Conservation (phyloP, 2,329 filamentous ascomycete species). For the Rhinocladiella similis region DNA sequence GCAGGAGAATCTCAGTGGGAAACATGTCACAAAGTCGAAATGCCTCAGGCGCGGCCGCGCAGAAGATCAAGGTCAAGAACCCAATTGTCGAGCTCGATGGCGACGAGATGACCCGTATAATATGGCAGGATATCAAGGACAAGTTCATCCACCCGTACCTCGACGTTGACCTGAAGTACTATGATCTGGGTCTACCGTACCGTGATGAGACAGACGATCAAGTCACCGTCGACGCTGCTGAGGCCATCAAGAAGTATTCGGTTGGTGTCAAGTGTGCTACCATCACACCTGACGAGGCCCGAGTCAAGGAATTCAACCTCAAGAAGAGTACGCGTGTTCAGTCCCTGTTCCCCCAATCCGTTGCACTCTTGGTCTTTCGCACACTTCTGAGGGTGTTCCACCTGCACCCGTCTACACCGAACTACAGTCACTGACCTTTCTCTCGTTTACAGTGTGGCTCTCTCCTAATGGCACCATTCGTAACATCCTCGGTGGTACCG, state of each 20-base stretch:
- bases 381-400: too few relatives aligned
- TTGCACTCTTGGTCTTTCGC: not conserved
- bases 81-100: conserved; percentile 97
- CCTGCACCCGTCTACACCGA: not conserved
- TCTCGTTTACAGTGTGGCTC: conserved; percentile 74
- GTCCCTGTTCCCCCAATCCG: conserved; percentile 1
- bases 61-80: conserved; percentile 99
- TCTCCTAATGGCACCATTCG: conserved; percentile 89
- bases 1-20: conserved; percentile 13
- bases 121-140: conserved; percentile 99
- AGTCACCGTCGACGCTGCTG: conserved; percentile 91
- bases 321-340: conserved; percentile 77
- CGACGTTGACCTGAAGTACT: conserved; percentile 98
- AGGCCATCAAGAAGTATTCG: conserved; percentile 98
- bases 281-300: conserved; percentile 95
- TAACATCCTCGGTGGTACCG: conserved; percentile 80
- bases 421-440: conserved; percentile 18
- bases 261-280: conserved; percentile 99
- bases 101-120: conserved; percentile 94
- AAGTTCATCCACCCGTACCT: conserved; percentile 70
- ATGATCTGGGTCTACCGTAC: conserved; percentile 89
- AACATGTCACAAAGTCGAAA: conserved; percentile 40
- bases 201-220: conserved; percentile 95
- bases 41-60: conserved; percentile 45
- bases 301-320: conserved; percentile 96